phyloP scores from a whole-genome alignment of 2,329 filamentous ascomycete species.

The Aspergillus uvarum region DNA sequence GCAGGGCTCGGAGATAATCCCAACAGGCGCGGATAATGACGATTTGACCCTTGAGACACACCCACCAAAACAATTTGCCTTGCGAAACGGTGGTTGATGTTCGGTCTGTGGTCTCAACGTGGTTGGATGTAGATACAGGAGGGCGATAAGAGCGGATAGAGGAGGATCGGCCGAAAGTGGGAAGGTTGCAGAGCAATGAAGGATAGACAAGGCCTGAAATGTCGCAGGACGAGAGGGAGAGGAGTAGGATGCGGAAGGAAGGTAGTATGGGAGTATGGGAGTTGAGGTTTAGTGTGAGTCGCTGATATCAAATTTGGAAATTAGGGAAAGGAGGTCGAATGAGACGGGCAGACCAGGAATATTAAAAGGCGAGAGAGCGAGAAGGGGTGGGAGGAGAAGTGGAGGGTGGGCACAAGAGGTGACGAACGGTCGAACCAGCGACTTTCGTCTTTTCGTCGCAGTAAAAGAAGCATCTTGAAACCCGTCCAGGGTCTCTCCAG shows the following conservation, averaged over 20 bases:
- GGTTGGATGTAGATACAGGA: background rate
- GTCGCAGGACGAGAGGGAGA: background rate
- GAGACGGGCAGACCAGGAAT: conserved; percentile 1
- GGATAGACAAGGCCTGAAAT: conserved; percentile 1
- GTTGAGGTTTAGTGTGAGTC: background rate
- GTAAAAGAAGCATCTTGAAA: conserved; percentile 24
- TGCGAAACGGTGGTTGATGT: background rate
- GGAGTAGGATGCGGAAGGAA: conserved; percentile 1
- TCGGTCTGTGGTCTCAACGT: background rate
- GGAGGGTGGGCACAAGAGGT: conserved; percentile 12
- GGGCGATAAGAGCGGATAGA: background rate
- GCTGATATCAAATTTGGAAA: conserved; percentile 6
- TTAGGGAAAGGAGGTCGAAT: conserved; percentile 1
- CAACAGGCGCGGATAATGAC: background rate
- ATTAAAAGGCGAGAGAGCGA: conserved; percentile 8
- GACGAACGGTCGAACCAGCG: conserved; percentile 7
- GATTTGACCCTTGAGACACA: background rate
- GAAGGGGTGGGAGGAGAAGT: conserved; percentile 8
- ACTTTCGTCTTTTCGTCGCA: background rate
- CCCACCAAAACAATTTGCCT: background rate
- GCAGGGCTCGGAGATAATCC: conserved; percentile 14
- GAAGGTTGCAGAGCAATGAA: background rate
- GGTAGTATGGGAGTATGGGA: background rate
- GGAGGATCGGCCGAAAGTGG: background rate
- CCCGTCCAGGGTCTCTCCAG: conserved; percentile 25